Base-by-base conservation (phyloP, 2,329 filamentous ascomycete genomes). In the Colletotrichum limetticola region DNA sequence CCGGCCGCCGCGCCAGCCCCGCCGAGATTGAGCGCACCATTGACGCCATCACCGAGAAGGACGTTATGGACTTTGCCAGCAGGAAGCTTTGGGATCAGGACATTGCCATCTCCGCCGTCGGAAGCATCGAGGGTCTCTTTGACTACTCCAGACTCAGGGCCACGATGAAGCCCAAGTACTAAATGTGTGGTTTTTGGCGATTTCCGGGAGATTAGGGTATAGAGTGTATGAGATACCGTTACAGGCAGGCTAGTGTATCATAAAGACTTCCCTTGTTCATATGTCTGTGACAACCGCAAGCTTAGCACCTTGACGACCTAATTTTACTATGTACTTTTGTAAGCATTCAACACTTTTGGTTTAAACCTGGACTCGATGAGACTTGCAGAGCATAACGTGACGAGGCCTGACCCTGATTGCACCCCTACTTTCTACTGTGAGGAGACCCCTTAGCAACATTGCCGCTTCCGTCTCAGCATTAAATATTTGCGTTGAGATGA, bases 11-110 rank as follows among this genome's bases (percentile, higher is more conserved):
- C 77, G 93, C 97, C 91, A 92, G 88, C 82, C 94, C 97, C 74
- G 93, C 93, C 84, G 97, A 99, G 89, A 96, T 99, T 77, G 97
- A 99, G 91, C 92, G 94, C 79, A 91, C 93, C 78, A 95, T 99
- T 78, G 93, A 95, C 81, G 89, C 87, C 79, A 96, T 99, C 82
- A 95, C 95, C 76, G 95, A 95, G 86, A 97, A 97, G 89, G 95
- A 98, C 80, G 94, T 99, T 76, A 98, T 98, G 94, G 91, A 93
- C 80, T 99, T 98, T 83, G 96, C 96, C 80, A 93, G 94, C 89
- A 91, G 92, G 85, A 98, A 97, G 88, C 88, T 99, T 74, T 99
- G 97, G 97, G 97, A 99, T 86, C 93, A 96, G 86, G 97, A 99
- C 83, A 88, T 99, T 79, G 97, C 97, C 80, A 90, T 99, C 83